A percentile compares a stretch with the other conserved stretches of the same genome.
These are phyloP conservation scores for Metarhizium sp. DNA, from an alignment of 2,329 filamentous ascomycete genomes.

Conservation along the genomic window DNA sequence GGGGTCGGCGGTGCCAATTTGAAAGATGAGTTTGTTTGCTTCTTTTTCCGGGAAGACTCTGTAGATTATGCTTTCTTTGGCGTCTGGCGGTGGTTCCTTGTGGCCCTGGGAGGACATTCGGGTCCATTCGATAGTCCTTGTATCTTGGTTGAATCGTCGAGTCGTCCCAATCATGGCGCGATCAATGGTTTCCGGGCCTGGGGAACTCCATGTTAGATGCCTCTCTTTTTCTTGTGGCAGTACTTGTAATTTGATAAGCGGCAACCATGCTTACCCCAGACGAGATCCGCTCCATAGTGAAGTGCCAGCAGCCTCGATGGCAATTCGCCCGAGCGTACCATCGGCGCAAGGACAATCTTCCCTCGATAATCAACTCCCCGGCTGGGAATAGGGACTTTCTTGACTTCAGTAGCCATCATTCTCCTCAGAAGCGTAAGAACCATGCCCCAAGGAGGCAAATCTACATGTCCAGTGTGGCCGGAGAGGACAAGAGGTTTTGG, in stretches of 20 bases:
- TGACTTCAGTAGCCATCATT: slow-evolving; percentile 49
- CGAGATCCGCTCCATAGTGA: slow-evolving; percentile 91
- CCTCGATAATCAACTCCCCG: slow-evolving; percentile 89
- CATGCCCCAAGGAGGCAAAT: slow-evolving; percentile 16
- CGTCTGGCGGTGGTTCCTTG: slow-evolving; percentile 43
- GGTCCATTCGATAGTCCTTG: slow-evolving; percentile 76
- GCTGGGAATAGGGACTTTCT: slow-evolving; percentile 72
- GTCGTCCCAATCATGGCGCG: slow-evolving; percentile 81
- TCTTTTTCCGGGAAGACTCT: slow-evolving; percentile 73
- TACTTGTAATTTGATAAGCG: neutral
- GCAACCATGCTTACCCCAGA: slow-evolving; percentile 60
- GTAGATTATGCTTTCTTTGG: slow-evolving; percentile 65
- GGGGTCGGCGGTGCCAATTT: slow-evolving; percentile 82
- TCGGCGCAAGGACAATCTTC: slow-evolving; percentile 90
- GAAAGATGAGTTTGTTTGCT: slow-evolving; percentile 70
- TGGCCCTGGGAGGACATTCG: slow-evolving; percentile 63
- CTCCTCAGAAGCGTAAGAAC: slow-evolving; percentile 28
- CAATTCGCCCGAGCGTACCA: slow-evolving; percentile 96
- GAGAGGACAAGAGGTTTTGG: neutral
- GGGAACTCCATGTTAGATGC: neutral
- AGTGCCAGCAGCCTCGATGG: slow-evolving; percentile 82
- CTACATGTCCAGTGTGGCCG: slow-evolving; percentile 9
- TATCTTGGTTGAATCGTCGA: slow-evolving; percentile 64
- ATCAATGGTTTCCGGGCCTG: slow-evolving; percentile 90
- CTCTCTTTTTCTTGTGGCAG: neutral